Evolutionary conservation across 78 protist genomes (phyloP).

Genomic region (Speleostelium caveatum): DNA sequence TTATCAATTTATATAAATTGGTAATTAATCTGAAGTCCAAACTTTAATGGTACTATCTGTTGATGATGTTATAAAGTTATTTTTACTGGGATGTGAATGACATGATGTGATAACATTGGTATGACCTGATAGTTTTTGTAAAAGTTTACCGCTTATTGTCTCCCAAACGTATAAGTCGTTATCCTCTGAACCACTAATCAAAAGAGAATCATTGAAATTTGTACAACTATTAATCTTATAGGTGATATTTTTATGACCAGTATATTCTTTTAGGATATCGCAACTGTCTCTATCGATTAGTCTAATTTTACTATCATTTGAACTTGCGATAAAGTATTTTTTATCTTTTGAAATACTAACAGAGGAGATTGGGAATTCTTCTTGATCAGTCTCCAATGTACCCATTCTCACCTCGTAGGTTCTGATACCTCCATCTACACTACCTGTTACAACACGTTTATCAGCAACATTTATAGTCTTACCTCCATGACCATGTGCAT

Average conservation of each 20-base stretch:
- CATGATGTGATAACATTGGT: constrained; percentile 7
- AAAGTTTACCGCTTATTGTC: constrained; percentile 1
- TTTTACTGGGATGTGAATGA: constrained; percentile 66
- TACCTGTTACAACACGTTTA: constrained; percentile 44
- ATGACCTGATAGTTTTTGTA: constrained; percentile 30
- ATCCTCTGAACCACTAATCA: constrained; percentile 79
- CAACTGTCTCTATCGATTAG: constrained; percentile 73
- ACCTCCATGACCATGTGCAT: background rate
- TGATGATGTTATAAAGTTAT: constrained; percentile 46
- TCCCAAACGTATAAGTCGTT: constrained; percentile 58
- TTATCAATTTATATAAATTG: too few relatives aligned
- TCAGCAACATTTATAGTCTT: background rate
- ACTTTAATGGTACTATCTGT: constrained; percentile 43
- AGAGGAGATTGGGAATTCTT: constrained; percentile 54
- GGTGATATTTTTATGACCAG: constrained; percentile 33
- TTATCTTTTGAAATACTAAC: constrained; percentile 70
- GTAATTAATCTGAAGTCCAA: too few relatives aligned
- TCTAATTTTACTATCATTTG: constrained; percentile 19
- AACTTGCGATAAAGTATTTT: constrained; percentile 69
- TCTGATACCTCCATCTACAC: constrained; percentile 84
- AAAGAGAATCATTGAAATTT: constrained; percentile 45
- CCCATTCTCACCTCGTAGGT: constrained; percentile 71
- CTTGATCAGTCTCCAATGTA: constrained; percentile 40
- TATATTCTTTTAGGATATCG: constrained; percentile 47
- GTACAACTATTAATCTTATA: constrained; percentile 60